Base-by-base conservation (phyloP, 2,329 filamentous ascomycete species). In the Boeremia exigua region DNA sequence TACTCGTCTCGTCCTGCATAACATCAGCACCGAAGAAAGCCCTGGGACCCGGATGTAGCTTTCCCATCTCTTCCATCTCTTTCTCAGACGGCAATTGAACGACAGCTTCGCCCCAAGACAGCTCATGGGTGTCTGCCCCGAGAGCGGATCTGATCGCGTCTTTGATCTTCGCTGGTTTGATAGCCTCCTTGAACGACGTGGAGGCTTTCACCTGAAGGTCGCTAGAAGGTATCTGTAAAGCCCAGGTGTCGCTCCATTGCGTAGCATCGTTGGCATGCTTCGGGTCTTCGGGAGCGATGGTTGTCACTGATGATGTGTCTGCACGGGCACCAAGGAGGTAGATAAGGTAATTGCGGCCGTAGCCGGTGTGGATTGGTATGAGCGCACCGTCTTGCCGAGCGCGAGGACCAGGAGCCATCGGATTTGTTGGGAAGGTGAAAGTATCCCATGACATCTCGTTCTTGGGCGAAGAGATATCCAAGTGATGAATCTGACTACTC, bases 131-230 rank as follows among this genome's bases (percentile, higher is more conserved):
- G 30, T 78, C 73, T 9, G 71, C 72, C 3, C 78, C 78, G 10
- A 80, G 58, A 28, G 73, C 74, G 34, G 70, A 69, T 6, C 78
- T 68, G 32, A 79, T 78, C 0, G 68, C 67, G 53, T 80, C 78
- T 55, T 80, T 80, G 59, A 79, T 74, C 48, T 74, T 75, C 1
- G 78, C 76, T n/a, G 77, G 76, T 45, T 77, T 77, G 53, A 77
- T 69, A 1, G 65, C 60, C 4, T 72, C 60, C n/a, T 67, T 68
- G 29, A 72, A 44, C 12, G 51, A 60, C 27, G 65, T 59, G 0
- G 61, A 60, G 3, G 62, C 52, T 25, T 68, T 68, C 6, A 68
- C 55, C 6, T 67, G 62, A 7, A 74, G 49, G 37, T 69, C 56
- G 47, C 68, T 73, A 5, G 77, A 78, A 1, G 74, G 76, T 6